These are phyloP conservation scores for Conticribra weissflogii DNA, from an alignment of 108 stramenopile species.

Conservation along the genomic window DNA sequence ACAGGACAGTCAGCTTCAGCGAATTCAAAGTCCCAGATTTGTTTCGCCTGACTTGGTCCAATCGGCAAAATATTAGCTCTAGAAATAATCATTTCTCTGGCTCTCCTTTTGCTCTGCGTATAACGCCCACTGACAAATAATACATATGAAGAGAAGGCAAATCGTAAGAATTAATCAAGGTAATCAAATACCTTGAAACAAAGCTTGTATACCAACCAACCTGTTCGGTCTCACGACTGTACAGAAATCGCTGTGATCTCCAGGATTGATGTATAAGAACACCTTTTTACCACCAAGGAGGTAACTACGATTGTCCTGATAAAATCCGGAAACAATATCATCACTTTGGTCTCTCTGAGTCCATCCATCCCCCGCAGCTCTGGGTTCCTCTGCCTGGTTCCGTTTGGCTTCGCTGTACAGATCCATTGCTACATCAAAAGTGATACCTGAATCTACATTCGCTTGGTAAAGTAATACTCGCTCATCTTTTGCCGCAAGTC, in stretches of 20 bases:
- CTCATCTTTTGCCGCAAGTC: slow-evolving; percentile 39
- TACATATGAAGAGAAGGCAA: no score
- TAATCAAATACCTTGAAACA: neutral
- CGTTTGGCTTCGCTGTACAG: slow-evolving; percentile 28
- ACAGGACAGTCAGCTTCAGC: slow-evolving; percentile 30
- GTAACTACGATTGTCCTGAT: slow-evolving; percentile 29
- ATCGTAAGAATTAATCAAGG: neutral
- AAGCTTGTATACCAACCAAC: neutral
- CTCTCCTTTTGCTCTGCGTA: neutral
- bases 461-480: slow-evolving; percentile 40
- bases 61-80: slow-evolving; percentile 3
- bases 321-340: slow-evolving; percentile 21
- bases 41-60: no score
- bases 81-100: neutral
- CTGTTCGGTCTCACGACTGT: slow-evolving; percentile 33
- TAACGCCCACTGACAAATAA: no score
- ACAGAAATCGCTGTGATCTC: slow-evolving; percentile 12
- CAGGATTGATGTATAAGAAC: slow-evolving; percentile 31
- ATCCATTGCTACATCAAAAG: slow-evolving; percentile 25
- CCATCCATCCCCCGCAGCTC: neutral
- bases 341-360: neutral
- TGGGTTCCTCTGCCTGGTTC: slow-evolving; percentile 2
- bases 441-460: slow-evolving; percentile 22
- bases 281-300: slow-evolving; percentile 23
- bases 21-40: slow-evolving; percentile 11